phyloP scores from a whole-genome alignment of 2,329 filamentous ascomycete species.

The Fusarium nodosum region DNA sequence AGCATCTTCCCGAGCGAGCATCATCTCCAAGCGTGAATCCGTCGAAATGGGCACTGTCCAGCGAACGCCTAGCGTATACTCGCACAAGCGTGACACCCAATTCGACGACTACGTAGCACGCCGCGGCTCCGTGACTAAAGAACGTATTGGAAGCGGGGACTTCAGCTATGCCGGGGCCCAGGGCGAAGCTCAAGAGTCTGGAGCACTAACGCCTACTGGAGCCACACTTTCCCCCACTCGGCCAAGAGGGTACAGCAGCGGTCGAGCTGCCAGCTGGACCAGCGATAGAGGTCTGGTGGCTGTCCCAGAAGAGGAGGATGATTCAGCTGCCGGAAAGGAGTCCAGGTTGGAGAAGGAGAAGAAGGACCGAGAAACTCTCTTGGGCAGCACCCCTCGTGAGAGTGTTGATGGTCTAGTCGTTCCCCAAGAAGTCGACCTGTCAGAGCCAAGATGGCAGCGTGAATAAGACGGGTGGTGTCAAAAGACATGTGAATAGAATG shows the following conservation, averaged over 20 bases:
- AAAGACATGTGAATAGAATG: conserved; percentile 5
- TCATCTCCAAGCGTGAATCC: conserved; percentile 46
- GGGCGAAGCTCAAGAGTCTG: conserved; percentile 31
- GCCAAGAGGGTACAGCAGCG: conserved; percentile 48
- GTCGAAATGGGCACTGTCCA: conserved; percentile 43
- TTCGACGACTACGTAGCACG: conserved; percentile 62
- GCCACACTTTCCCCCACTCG: conserved; percentile 38
- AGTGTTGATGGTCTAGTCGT: conserved; percentile 42
- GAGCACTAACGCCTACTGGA: conserved; percentile 5
- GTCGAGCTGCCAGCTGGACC: conserved; percentile 54
- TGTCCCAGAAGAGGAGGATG: conserved; percentile 58
- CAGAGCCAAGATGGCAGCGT: conserved; percentile 49
- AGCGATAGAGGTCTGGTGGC: conserved; percentile 57
- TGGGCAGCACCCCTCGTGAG: conserved; percentile 45
- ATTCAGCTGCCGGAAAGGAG: conserved; percentile 35
- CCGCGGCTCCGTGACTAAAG: conserved; percentile 48
- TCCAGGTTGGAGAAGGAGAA: conserved; percentile 33
- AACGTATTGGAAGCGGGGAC: conserved; percentile 52
- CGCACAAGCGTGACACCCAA: conserved; percentile 62
- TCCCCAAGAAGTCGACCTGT: conserved; percentile 48
- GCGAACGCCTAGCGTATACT: conserved; percentile 54
- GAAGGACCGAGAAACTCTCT: conserved; percentile 51
- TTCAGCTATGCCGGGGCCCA: conserved; percentile 50
- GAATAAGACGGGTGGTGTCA: conserved; percentile 8
- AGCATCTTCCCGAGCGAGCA: conserved; percentile 51